Base-by-base conservation (phyloP, 1,284 basidiomycete species). In the Ganoderma resinaceum region DNA sequence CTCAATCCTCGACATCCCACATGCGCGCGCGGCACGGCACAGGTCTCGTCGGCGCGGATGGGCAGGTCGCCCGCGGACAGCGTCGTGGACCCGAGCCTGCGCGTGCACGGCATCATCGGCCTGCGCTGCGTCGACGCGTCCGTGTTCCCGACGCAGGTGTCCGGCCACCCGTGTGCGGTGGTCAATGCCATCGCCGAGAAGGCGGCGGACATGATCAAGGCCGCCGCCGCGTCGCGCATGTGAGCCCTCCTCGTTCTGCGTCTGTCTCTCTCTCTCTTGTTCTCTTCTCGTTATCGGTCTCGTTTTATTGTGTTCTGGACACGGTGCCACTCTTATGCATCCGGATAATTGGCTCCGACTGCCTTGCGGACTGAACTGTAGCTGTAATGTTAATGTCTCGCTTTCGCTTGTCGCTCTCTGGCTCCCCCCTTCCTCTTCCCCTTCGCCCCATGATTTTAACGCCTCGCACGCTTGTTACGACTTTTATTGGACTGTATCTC, bases 111-210 rank as follows among this genome's bases (percentile, higher is more conserved):
- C 11, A 74, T 81, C 31, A 61, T 69, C 35, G 79, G 80, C n/a
- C 70, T 85, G 69, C 76, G 83, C 14, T 77, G 85, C 43, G 80
- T 83, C 35, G 84, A 86, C 73, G 79, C 81, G 2, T 82, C 80
- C 1, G 78, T 84, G n/a, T 77, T 83, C 57, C 76, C 77, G 14
- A 69, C 69, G 26, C 72, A 76, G 63, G 70, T 76, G 33, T 75
- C 77, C n/a, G 75, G 76, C 4, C 76, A 78, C 35, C 75, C 76
- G 1, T 72, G 63, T 16, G 76, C 74, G 3, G 58, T 67, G 8
- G 74, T 78, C 42, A 67, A 77, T 7, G 77, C 77, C 0, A 38
- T 78, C 31, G 77, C 77, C 0, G 77, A 78, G 59, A 69, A 69
- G 33, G 76, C 76, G 3, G 75, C 72, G 6, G 76, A 78, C 43